phyloP scores from a whole-genome alignment of 169 alveolate species.

The Eimeria sp. region DNA sequence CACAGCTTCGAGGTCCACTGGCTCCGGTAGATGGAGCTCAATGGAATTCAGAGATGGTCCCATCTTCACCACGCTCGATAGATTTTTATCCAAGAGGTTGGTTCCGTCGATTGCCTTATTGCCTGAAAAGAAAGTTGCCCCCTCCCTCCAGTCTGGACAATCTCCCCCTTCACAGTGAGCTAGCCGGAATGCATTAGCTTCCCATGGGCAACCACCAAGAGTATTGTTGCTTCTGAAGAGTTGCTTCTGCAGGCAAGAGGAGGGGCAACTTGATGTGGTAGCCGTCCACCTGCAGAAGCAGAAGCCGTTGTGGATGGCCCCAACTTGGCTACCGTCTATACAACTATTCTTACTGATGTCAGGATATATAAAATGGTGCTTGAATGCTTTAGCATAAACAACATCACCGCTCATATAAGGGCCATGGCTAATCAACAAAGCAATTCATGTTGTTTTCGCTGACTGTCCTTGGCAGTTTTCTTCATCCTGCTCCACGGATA shows the following conservation, averaged over 20 bases:
- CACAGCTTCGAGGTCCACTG: slow-evolving; percentile 43
- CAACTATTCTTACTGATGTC: not conserved
- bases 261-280: slow-evolving; percentile 42
- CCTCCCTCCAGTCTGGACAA: slow-evolving; percentile 53
- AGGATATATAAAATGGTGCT: not conserved
- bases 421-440: not conserved
- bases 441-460: slow-evolving; percentile 3
- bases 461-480: slow-evolving; percentile 57
- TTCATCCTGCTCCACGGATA: slow-evolving; percentile 10
- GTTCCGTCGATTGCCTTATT: not conserved
- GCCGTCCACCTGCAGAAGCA: slow-evolving; percentile 71
- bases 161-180: slow-evolving; percentile 50
- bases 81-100: not conserved
- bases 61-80: not conserved
- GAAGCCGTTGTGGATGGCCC: slow-evolving; percentile 23
- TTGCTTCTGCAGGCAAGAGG: slow-evolving; percentile 54
- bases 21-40: slow-evolving; percentile 27
- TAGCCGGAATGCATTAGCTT: slow-evolving; percentile 15
- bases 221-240: not conserved
- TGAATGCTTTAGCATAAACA: not conserved
- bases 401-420: not conserved
- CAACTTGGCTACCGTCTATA: not conserved
- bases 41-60: not conserved
- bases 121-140: slow-evolving; percentile 7
- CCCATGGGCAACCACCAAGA: slow-evolving; percentile 37